Conservation (phyloP, 305 asterid species). For the Ajuga reptans region DNA sequence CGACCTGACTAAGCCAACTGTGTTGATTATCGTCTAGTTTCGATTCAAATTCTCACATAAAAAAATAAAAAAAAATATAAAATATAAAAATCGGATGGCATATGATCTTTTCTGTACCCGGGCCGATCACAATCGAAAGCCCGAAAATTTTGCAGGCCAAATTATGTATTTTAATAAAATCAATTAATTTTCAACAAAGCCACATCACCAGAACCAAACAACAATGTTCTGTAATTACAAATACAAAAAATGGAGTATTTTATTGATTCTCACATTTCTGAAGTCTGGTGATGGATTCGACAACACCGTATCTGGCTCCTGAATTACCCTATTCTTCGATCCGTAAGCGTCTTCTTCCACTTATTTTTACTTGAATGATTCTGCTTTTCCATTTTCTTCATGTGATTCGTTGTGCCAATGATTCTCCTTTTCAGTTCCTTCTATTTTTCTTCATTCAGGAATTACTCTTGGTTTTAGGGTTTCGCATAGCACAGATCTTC, state of each 20-base stretch:
- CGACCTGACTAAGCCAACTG: no score
- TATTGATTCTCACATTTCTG: conserved; percentile 23
- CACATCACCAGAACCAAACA: not conserved
- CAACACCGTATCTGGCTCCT: conserved; percentile 28
- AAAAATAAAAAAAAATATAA: no score
- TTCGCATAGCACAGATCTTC: conserved; percentile 46
- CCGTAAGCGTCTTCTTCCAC: conserved; percentile 38
- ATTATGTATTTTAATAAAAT: not conserved
- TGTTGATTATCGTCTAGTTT: no score
- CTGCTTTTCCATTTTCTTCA: conserved; percentile 2
- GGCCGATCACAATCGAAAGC: not conserved
- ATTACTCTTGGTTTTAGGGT: conserved; percentile 39
- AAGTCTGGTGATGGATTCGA: conserved; percentile 39
- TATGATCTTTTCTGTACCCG: not conserved
- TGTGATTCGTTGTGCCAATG: conserved; percentile 23
- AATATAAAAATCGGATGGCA: no score
- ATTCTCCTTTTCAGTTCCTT: conserved; percentile 19
- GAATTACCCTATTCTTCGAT: conserved; percentile 37
- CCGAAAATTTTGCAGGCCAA: not conserved
- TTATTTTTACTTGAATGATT: conserved; percentile 9
- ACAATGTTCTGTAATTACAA: not conserved
- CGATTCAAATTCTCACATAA: no score
- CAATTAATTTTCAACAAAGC: not conserved
- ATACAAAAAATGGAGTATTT: conserved; percentile 7
- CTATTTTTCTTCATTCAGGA: not conserved